Conservation (phyloP, 2,329 filamentous ascomycete genomes). For the Ascochyta lentis region DNA sequence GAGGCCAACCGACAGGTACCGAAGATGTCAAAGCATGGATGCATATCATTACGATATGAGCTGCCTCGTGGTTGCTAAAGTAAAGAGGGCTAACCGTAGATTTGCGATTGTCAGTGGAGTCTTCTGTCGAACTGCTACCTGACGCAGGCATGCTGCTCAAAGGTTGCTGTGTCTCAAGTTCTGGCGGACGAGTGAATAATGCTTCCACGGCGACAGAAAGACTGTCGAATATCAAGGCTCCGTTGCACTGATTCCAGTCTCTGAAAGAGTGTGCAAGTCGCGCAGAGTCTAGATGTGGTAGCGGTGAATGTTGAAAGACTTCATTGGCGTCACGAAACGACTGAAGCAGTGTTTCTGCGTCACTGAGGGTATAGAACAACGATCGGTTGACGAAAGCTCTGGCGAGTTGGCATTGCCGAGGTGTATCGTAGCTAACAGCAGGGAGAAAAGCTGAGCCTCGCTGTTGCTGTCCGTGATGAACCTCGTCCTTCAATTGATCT, state of each 20-base stretch:
- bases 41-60: conserved; percentile 51
- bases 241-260: conserved; percentile 43
- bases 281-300: conserved; percentile 45
- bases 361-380: conserved; percentile 42
- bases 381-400: conserved; percentile 42
- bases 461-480: conserved; percentile 21
- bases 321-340: conserved; percentile 41
- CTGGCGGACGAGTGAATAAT: conserved; percentile 46
- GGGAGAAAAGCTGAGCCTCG: conserved; percentile 21
- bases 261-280: conserved; percentile 41
- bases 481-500: conserved; percentile 38
- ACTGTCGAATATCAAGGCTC: conserved; percentile 47
- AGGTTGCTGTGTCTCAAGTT: conserved; percentile 36
- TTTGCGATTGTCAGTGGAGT: not conserved
- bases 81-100: conserved; percentile 22
- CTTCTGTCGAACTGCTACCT: conserved; percentile 15
- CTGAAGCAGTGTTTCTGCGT: conserved; percentile 41
- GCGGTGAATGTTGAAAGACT: conserved; percentile 36
- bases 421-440: conserved; percentile 28
- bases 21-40: conserved; percentile 50
- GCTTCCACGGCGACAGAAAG: conserved; percentile 42
- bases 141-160: conserved; percentile 27
- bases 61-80: conserved; percentile 45
- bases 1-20: conserved; percentile 40
- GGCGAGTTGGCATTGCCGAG: conserved; percentile 19